phyloP scores from a whole-genome alignment of 306 rosid species.

The Cajanus cajan region DNA sequence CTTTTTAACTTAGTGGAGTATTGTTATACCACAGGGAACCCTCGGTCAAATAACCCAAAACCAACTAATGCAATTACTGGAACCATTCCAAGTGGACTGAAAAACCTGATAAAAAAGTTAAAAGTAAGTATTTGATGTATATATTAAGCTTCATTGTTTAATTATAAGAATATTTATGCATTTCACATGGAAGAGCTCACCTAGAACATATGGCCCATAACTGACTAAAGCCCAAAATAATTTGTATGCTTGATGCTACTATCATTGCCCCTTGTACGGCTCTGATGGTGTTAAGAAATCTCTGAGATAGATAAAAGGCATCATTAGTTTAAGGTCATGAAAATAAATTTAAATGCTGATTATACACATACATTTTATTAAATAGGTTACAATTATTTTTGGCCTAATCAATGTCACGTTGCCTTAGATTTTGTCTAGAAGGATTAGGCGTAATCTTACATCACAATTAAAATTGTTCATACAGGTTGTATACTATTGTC shows the following conservation, averaged over 20 bases:
- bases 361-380: not conserved
- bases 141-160: not conserved
- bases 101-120: slow-evolving; percentile 58
- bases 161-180: not conserved
- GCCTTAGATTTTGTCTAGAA: not conserved
- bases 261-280: slow-evolving; percentile 96
- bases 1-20: not conserved
- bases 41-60: slow-evolving; percentile 94
- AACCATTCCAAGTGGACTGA: slow-evolving; percentile 99
- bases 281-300: slow-evolving; percentile 86
- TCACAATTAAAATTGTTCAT: not conserved
- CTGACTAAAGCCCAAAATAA: slow-evolving; percentile 92
- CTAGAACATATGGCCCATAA: slow-evolving; percentile 97
- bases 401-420: not conserved
- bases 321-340: not conserved
- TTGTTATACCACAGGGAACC: slow-evolving; percentile 87
- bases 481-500: not conserved
- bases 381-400: not conserved
- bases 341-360: not conserved
- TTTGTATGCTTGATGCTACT: slow-evolving; percentile 90
- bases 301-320: slow-evolving; percentile 47
- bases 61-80: slow-evolving; percentile 95
- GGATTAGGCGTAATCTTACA: not conserved
- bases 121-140: not conserved
- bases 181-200: slow-evolving; percentile 39